phyloP scores from a whole-genome alignment of 345 rosid species.

The Populus nigra region DNA sequence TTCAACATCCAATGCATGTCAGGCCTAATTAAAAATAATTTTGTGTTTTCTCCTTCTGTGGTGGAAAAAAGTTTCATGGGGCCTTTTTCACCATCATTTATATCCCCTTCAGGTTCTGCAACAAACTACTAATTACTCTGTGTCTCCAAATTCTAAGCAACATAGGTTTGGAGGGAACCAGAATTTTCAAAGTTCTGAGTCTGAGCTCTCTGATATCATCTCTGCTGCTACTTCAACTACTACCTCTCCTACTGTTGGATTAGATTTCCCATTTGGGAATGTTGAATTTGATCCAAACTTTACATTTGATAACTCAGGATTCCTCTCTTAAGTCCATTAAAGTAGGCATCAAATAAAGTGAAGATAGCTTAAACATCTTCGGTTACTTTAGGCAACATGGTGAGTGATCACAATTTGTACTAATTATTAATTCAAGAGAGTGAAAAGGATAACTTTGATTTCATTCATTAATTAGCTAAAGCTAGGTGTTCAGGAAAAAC shows the following conservation, averaged over 20 bases:
- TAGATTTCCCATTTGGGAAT: conserved; percentile 40
- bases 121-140: conserved; percentile 29
- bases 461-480: too few relatives aligned
- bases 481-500: too few relatives aligned
- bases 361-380: too few relatives aligned
- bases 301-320: conserved; percentile 32
- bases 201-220: conserved; percentile 14
- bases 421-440: too few relatives aligned
- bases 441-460: too few relatives aligned
- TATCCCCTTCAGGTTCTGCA: conserved; percentile 28
- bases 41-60: background rate
- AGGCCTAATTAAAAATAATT: background rate
- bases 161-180: conserved; percentile 11
- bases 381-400: too few relatives aligned
- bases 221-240: conserved; percentile 33
- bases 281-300: conserved; percentile 42
- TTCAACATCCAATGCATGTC: conserved; percentile 9
- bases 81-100: background rate
- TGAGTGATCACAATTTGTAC: too few relatives aligned
- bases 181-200: conserved; percentile 21
- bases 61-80: background rate
- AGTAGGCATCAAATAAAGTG: too few relatives aligned
- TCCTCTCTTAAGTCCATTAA: conserved; percentile 16
- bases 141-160: conserved; percentile 13
- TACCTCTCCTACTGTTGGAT: conserved; percentile 41